Percentiles rank a stretch among this genome's conserved stretches.
Conservation (phyloP, 176 grass and related monocot genomes). For the Avena atlantica region DNA sequence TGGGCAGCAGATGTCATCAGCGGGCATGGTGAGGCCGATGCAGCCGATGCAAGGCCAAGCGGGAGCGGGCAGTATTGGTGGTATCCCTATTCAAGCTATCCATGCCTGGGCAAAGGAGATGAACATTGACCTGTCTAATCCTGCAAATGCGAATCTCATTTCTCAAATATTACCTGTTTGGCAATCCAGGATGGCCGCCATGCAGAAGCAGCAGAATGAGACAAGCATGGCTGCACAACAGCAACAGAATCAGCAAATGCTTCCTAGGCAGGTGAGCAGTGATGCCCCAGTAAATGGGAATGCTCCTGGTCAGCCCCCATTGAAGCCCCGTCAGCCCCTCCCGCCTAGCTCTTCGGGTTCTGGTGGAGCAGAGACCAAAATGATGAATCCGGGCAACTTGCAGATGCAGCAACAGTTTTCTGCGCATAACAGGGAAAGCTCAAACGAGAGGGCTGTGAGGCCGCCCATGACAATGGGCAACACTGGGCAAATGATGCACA, state of each 20-base stretch:
- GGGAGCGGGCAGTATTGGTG: constrained; percentile 39
- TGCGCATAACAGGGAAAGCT: constrained; percentile 52
- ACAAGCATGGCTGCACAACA: constrained; percentile 57
- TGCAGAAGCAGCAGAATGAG: constrained; percentile 78
- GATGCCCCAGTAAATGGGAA: constrained; percentile 62
- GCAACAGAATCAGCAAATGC: constrained; percentile 57
- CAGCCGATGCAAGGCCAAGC: constrained; percentile 53
- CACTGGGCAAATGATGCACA: constrained; percentile 53
- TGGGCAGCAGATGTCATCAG: constrained; percentile 52
- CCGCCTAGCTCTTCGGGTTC: constrained; percentile 53
- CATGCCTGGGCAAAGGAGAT: constrained; percentile 89
- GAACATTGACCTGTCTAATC: constrained; percentile 88
- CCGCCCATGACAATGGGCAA: constrained; percentile 56
- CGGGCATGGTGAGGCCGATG: constrained; percentile 57
- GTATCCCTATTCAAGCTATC: constrained; percentile 75
- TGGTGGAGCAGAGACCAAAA: constrained; percentile 53
- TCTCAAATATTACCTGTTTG: constrained; percentile 79
- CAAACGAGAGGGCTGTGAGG: constrained; percentile 68
- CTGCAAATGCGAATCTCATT: constrained; percentile 75
- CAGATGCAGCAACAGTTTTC: constrained; percentile 67
- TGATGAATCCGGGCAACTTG: constrained; percentile 67
- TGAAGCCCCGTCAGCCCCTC: constrained; percentile 62
- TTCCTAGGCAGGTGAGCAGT: constrained; percentile 65
- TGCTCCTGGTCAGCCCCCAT: constrained; percentile 49
- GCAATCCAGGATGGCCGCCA: constrained; percentile 65